These are phyloP conservation scores for Tricholoma furcatifolium DNA, from an alignment of 768 basidiomycete species.

Conservation along the genomic window DNA sequence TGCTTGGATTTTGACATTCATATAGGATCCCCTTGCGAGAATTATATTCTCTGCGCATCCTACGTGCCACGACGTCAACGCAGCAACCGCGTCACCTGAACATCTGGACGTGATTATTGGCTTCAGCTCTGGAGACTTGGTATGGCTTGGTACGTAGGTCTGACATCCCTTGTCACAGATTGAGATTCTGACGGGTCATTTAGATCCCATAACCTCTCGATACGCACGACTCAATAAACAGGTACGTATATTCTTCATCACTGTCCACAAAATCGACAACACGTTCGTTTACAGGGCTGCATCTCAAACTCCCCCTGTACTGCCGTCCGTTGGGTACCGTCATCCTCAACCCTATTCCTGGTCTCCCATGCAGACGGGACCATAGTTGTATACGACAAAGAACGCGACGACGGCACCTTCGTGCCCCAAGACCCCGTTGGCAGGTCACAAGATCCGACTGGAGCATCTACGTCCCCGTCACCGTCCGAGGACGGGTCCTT, in stretches of 20 bases:
- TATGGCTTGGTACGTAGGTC: constrained; percentile 80
- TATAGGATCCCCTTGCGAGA: constrained; percentile 80
- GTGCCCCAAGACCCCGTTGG: constrained; percentile 55
- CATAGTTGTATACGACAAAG: constrained; percentile 87
- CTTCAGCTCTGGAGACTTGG: constrained; percentile 89
- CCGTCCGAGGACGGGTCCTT: constrained; percentile 28
- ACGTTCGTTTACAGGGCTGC: constrained; percentile 50
- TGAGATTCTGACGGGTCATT: neutral
- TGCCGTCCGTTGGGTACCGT: constrained; percentile 88
- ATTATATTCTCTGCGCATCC: constrained; percentile 86
- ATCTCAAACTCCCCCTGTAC: constrained; percentile 83
- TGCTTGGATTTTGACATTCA: constrained; percentile 5
- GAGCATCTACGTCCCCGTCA: constrained; percentile 23
- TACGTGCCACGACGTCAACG: constrained; percentile 90
- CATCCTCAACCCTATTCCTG: constrained; percentile 76
- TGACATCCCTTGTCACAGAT: too few relatives aligned
- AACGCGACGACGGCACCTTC: constrained; percentile 83
- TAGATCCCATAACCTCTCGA: constrained; percentile 78
- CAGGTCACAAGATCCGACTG: constrained; percentile 24
- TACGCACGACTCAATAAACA: constrained; percentile 90
- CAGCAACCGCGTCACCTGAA: constrained; percentile 71
- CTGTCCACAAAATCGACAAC: neutral
- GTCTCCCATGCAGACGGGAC: constrained; percentile 89
- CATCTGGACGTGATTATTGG: constrained; percentile 89
- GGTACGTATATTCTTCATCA: constrained; percentile 34